phyloP scores from a whole-genome alignment of 2,329 filamentous ascomycete species.

The Davidsoniella virescens region DNA sequence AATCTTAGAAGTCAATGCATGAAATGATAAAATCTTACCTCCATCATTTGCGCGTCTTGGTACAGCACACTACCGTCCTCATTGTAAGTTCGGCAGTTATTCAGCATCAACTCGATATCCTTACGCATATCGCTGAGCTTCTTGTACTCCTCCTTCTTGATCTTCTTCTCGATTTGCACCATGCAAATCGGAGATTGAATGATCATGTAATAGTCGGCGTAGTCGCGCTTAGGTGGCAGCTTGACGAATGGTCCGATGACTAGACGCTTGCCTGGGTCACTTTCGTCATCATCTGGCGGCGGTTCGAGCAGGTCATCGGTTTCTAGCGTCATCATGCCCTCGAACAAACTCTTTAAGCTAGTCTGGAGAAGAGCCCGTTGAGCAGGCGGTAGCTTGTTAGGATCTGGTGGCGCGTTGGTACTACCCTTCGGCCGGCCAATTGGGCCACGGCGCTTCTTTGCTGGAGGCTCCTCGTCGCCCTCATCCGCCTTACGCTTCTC shows the following conservation, averaged over 20 bases:
- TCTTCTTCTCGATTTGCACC: constrained; percentile 86
- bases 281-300: constrained; percentile 33
- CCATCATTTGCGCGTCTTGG: constrained; percentile 80
- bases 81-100: constrained; percentile 90
- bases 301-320: constrained; percentile 51
- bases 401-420: constrained; percentile 20
- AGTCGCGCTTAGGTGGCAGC: constrained; percentile 73
- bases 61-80: constrained; percentile 89
- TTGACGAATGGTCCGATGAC: constrained; percentile 93
- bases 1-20: neutral
- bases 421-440: constrained; percentile 52
- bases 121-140: constrained; percentile 63
- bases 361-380: constrained; percentile 66
- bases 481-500: constrained; percentile 85
- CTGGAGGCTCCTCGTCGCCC: constrained; percentile 58
- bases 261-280: constrained; percentile 48
- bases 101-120: constrained; percentile 72
- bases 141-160: constrained; percentile 89
- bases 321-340: constrained; percentile 69
- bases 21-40: constrained; percentile 24
- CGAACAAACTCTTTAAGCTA: constrained; percentile 61
- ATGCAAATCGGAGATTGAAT: constrained; percentile 90
- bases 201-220: constrained; percentile 87
- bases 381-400: constrained; percentile 40
- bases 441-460: constrained; percentile 62